Evolutionary conservation across 768 basidiomycete genomes (phyloP).

Genomic region (Suillus fuscotomentosus): DNA sequence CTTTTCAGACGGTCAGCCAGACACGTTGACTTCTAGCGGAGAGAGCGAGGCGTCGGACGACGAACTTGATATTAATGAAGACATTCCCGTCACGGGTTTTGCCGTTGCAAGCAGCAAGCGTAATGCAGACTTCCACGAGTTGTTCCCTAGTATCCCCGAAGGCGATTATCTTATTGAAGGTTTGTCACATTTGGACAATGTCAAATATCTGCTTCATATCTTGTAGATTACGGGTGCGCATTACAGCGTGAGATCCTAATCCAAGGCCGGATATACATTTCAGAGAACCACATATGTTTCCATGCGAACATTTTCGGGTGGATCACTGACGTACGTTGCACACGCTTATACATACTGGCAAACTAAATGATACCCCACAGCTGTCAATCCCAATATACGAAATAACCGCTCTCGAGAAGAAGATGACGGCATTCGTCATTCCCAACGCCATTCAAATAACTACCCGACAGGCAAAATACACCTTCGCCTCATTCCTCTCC

Average conservation of each 20-base stretch:
- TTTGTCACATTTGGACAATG: slow-evolving; percentile 23
- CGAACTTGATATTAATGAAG: slow-evolving; percentile 38
- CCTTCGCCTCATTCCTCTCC: slow-evolving; percentile 94
- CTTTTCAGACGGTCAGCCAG: slow-evolving; percentile 27
- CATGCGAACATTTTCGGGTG: slow-evolving; percentile 99
- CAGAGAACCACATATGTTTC: slow-evolving; percentile 99
- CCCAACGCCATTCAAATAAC: slow-evolving; percentile 94
- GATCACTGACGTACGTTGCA: slow-evolving; percentile 85
- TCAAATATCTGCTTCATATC: background rate
- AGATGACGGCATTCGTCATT: slow-evolving; percentile 97
- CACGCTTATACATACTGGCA: background rate
- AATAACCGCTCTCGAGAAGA: slow-evolving; percentile 86
- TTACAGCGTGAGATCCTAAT: slow-evolving; percentile 94
- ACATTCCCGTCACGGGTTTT: slow-evolving; percentile 93
- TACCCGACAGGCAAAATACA: slow-evolving; percentile 82
- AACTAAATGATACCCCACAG: slow-evolving; percentile 37
- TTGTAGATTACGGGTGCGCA: slow-evolving; percentile 93
- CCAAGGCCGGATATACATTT: slow-evolving; percentile 94
- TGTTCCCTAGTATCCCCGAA: slow-evolving; percentile 87
- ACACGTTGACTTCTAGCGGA: slow-evolving; percentile 22
- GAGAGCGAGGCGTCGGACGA: slow-evolving; percentile 34
- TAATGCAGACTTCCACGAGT: slow-evolving; percentile 93
- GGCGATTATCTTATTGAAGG: slow-evolving; percentile 99
- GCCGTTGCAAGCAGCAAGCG: slow-evolving; percentile 94
- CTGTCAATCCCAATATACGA: slow-evolving; percentile 87